These are phyloP conservation scores for Cadophora luteo-olivacea DNA, from an alignment of 2,329 filamentous ascomycete genomes.

Conservation along the genomic window DNA sequence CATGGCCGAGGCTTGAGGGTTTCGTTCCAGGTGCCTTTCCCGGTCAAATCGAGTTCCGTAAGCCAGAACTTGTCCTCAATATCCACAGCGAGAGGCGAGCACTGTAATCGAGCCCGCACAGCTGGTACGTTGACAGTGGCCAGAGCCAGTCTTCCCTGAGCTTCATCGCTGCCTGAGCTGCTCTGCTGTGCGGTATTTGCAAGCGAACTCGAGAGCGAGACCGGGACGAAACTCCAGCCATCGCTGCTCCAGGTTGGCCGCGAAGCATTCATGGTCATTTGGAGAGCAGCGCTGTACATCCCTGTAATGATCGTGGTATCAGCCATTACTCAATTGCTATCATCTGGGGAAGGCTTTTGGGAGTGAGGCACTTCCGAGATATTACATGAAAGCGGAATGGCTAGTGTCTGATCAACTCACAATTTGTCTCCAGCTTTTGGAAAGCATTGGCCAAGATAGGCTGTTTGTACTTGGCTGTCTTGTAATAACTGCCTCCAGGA, in stretches of 20 bases:
- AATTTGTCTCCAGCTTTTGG: no score
- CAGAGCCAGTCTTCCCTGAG: background rate
- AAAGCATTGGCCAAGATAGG: background rate
- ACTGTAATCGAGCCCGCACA: background rate
- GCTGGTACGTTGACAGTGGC: conserved; percentile 2
- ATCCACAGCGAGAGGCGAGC: background rate
- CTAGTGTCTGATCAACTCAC: no score
- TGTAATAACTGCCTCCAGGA: background rate
- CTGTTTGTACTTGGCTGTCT: background rate
- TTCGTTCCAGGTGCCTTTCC: background rate
- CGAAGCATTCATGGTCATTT: conserved; percentile 2
- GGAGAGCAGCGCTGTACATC: conserved; percentile 2
- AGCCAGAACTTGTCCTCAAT: background rate
- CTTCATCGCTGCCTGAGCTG: background rate
- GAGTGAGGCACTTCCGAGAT: background rate
- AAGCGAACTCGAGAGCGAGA: background rate
- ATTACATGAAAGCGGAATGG: no score
- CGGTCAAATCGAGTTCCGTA: background rate
- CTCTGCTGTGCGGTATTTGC: no score
- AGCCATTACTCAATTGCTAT: no score
- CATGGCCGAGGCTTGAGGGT: background rate
- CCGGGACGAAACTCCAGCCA: background rate
- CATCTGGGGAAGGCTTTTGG: no score
- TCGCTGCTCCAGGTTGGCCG: background rate
- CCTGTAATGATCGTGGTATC: background rate